Evolutionary conservation across 176 grass and related monocot genomes (phyloP), one percentile per base, ranked within the genome.

Genomic region (Cenchrus fungigraminus): DNA sequence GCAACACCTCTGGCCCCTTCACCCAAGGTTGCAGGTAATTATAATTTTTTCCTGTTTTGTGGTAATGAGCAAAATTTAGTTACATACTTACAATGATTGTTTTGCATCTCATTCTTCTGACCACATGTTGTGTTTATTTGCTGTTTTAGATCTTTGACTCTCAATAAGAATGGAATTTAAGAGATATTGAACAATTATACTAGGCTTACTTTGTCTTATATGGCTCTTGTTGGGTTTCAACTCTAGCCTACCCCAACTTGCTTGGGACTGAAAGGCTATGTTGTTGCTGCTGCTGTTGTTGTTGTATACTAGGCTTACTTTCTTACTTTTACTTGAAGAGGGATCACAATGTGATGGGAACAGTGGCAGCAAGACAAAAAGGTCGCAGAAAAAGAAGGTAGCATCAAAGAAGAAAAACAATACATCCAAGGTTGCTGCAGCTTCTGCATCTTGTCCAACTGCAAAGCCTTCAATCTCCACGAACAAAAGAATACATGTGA

Each of bases 401-500:
- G 4, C 53, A 78, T 84, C 86, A 12, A 83, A 77, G 89, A 88
- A 90, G 58, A 72, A 74, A 82, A 93, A 70, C n/a, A 29, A 71
- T 11, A 55, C 77, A 65, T 15, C 28, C 11, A 91, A 82, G 63
- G 46, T 42, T 79, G 69, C 42, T 73, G 2, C 65, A 59, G 42
- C 47, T 84, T 88, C 85, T 82, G 22, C 52, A 84, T 72, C 82
- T 53, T 12, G 29, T 28, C 60, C 56, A 50, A 44, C 86, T 55
- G 77, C 72, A 57, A 90, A 90, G 45, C 89, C 87, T 89, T 92
- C 90, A 80, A 92, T 98, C 65, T 85, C 91, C 71, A 82, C 87
- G 20, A 98, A 95, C 68, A 95, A 98, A 85, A 92, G 95, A 76
- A 62, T 98, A 89, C 93, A 89, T 5, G 95, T 95, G 37, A 81